Conservation (phyloP, 1,284 basidiomycete genomes). For the Tilletia indica region DNA sequence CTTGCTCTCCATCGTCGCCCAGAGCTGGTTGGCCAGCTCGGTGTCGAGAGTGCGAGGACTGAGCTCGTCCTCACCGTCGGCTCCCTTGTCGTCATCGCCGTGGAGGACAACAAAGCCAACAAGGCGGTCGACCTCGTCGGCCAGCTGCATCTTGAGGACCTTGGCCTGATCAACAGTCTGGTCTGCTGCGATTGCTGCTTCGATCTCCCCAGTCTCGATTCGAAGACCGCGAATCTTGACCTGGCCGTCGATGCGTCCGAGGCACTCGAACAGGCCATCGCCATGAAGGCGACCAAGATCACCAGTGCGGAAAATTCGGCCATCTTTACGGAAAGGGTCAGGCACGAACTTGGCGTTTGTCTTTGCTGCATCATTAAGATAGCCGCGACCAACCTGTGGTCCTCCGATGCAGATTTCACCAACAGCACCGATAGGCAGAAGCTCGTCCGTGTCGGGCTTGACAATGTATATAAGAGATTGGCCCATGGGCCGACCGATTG, state of each 20-base stretch:
- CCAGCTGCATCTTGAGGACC: neutral
- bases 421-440: neutral
- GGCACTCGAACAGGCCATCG: constrained; percentile 11
- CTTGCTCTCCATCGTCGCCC: too few species aligned
- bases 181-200: neutral
- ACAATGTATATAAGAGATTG: neutral
- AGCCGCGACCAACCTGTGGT: constrained; percentile 20
- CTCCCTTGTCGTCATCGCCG: too few species aligned
- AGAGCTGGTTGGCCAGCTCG: too few species aligned
- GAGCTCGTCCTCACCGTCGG: too few species aligned
- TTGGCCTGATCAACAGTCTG: neutral
- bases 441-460: neutral
- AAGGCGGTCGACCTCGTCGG: neutral
- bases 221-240: constrained; percentile 18
- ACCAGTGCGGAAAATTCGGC: constrained; percentile 13
- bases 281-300: neutral
- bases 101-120: too few species aligned
- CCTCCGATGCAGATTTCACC: constrained; percentile 17
- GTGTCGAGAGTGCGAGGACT: too few species aligned
- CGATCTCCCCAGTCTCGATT: constrained; percentile 19
- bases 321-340: neutral
- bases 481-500: neutral
- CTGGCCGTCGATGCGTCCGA: too few species aligned
- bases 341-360: neutral
- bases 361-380: constrained; percentile 9